These are phyloP conservation scores for Apophysomyces variabilis DNA, from an alignment of 371 early-diverging fungal genomes.

Conservation along the genomic window DNA sequence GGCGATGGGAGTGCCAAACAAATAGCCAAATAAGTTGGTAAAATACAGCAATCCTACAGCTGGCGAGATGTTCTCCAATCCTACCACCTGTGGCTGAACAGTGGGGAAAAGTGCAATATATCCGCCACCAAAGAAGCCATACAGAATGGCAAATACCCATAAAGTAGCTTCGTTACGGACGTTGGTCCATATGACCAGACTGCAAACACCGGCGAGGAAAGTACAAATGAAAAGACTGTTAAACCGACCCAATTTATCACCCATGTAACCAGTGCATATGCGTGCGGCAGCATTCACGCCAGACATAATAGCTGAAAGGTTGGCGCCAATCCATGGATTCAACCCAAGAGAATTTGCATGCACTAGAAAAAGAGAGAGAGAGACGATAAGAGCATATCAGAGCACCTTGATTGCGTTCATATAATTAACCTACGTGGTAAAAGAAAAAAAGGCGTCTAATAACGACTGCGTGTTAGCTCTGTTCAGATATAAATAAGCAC, in stretches of 20 bases:
- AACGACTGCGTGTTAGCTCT: neutral
- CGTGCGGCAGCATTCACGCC: constrained; percentile 53
- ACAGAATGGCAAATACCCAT: constrained; percentile 48
- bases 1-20: constrained; percentile 58
- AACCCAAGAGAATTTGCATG: constrained; percentile 39
- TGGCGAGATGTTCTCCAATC: constrained; percentile 49
- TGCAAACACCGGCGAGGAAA: constrained; percentile 47
- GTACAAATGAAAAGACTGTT: constrained; percentile 58
- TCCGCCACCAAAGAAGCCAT: constrained; percentile 63
- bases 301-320: constrained; percentile 53
- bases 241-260: constrained; percentile 62
- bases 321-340: constrained; percentile 42
- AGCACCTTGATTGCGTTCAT: neutral
- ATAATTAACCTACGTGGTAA: constrained; percentile 26
- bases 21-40: constrained; percentile 52
- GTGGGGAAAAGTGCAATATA: constrained; percentile 59
- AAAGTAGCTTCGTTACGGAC: constrained; percentile 44
- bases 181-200: constrained; percentile 43
- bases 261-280: constrained; percentile 45
- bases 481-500: neutral
- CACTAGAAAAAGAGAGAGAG: constrained; percentile 18
- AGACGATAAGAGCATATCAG: neutral
- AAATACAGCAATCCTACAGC: constrained; percentile 56
- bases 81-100: constrained; percentile 53
- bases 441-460: constrained; percentile 34